Evolutionary conservation across 2,329 filamentous ascomycete species (phyloP).

Genomic region (Calonectria naviculata): DNA sequence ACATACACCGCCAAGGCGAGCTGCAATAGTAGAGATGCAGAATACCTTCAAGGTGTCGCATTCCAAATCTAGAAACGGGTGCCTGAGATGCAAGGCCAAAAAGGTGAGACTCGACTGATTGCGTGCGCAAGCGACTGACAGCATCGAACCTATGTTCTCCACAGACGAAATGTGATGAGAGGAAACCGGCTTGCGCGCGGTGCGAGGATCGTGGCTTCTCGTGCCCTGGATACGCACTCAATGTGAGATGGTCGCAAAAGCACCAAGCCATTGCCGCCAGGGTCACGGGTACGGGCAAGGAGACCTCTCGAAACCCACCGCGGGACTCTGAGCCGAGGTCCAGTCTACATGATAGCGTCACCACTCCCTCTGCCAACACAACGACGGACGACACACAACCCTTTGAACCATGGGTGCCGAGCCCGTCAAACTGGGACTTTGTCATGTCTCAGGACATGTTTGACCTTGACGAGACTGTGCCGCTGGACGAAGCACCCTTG

Average conservation of each 20-base stretch:
- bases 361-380: background rate
- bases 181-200: slow-evolving; percentile 28
- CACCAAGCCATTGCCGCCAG: slow-evolving; percentile 22
- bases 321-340: background rate
- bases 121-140: background rate
- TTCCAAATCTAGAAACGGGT: slow-evolving; percentile 14
- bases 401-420: slow-evolving; percentile 1
- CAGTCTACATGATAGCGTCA: background rate
- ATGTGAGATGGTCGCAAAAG: slow-evolving; percentile 37
- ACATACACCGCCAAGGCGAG: too few relatives aligned
- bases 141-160: background rate
- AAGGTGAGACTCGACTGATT: slow-evolving; percentile 5
- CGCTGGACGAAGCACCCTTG: background rate
- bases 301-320: background rate
- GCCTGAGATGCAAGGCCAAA: slow-evolving; percentile 19
- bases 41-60: slow-evolving; percentile 1
- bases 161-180: slow-evolving; percentile 37
- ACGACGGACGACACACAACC: background rate
- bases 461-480: background rate
- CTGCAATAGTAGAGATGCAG: too few relatives aligned
- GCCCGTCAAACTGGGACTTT: slow-evolving; percentile 11
- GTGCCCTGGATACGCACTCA: slow-evolving; percentile 36
- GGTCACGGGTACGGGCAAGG: background rate
- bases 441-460: slow-evolving; percentile 9
- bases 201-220: slow-evolving; percentile 32